Conservation (phyloP, 2,329 filamentous ascomycete genomes). For the Capronia epimyces region DNA sequence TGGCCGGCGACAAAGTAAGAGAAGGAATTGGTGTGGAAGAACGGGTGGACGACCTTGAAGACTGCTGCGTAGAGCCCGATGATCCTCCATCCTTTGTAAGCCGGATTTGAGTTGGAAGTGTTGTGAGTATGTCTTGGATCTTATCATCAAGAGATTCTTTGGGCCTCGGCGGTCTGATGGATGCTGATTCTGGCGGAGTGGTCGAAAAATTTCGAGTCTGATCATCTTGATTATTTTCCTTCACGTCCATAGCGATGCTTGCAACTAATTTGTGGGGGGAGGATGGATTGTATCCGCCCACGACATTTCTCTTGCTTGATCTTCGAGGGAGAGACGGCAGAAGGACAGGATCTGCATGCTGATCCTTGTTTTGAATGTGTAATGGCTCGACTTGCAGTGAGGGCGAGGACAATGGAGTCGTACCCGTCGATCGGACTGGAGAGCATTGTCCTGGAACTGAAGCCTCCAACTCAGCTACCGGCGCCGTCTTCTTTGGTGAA, state of each 20-base stretch:
- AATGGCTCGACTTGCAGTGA: conserved; percentile 22
- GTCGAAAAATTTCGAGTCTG: background rate
- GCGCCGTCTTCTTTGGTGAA: conserved; percentile 19
- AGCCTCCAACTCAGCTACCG: conserved; percentile 28
- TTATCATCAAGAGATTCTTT: conserved; percentile 65
- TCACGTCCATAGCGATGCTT: conserved; percentile 16
- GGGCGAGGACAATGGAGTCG: conserved; percentile 17
- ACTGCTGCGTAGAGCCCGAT: conserved; percentile 32
- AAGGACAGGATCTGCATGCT: background rate
- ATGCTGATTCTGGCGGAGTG: background rate
- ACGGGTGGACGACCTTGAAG: conserved; percentile 35
- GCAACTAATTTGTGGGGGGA: conserved; percentile 16
- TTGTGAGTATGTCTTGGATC: conserved; percentile 71
- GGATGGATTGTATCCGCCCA: background rate
- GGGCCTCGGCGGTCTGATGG: background rate
- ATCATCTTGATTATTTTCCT: background rate
- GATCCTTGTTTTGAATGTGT: conserved; percentile 5
- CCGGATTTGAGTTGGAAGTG: conserved; percentile 72
- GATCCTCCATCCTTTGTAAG: conserved; percentile 46
- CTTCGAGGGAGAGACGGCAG: conserved; percentile 24
- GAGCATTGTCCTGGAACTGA: conserved; percentile 1
- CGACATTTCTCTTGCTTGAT: conserved; percentile 29
- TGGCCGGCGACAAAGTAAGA: conserved; percentile 61
- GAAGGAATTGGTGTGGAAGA: conserved; percentile 60
- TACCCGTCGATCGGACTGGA: conserved; percentile 4